Evolutionary conservation across 768 basidiomycete species (phyloP).

Genomic region (Mycena leptocephala): DNA sequence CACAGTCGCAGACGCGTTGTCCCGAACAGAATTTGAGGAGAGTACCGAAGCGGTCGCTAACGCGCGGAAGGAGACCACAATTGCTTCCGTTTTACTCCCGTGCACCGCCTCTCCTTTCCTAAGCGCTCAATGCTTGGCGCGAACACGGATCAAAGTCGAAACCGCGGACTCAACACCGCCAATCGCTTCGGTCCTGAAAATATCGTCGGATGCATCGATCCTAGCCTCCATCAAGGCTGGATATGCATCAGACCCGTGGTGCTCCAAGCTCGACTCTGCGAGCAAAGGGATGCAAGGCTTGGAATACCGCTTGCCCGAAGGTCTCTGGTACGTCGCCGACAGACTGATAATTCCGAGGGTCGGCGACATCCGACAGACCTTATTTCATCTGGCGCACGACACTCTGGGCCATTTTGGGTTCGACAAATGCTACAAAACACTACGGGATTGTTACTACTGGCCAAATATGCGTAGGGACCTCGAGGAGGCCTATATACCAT

Average conservation of each 20-base stretch:
- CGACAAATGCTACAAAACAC: slow-evolving; percentile 35
- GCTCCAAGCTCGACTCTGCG: slow-evolving; percentile 9
- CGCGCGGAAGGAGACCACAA: too few species aligned
- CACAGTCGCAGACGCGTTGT: neutral
- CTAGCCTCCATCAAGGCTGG: neutral
- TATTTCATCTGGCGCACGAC: slow-evolving; percentile 37
- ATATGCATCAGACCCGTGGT: slow-evolving; percentile 19
- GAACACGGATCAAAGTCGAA: too few species aligned
- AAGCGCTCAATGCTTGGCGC: too few species aligned
- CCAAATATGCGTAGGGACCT: slow-evolving; percentile 20
- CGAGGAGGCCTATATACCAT: slow-evolving; percentile 42
- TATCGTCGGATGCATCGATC: neutral
- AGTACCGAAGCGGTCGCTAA: neutral
- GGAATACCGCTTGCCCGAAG: neutral
- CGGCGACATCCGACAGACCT: neutral
- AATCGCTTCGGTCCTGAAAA: neutral
- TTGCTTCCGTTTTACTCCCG: too few species aligned
- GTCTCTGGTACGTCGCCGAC: slow-evolving; percentile 11
- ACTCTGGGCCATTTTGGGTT: slow-evolving; percentile 35
- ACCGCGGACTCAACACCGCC: neutral
- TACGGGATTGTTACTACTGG: slow-evolving; percentile 35
- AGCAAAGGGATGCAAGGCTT: slow-evolving; percentile 3
- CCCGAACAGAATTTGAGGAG: too few species aligned
- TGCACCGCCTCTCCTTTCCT: too few species aligned
- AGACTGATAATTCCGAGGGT: slow-evolving; percentile 6